phyloP scores from a whole-genome alignment of 208 protist genomes.

The Tritrichomonas foetus region DNA sequence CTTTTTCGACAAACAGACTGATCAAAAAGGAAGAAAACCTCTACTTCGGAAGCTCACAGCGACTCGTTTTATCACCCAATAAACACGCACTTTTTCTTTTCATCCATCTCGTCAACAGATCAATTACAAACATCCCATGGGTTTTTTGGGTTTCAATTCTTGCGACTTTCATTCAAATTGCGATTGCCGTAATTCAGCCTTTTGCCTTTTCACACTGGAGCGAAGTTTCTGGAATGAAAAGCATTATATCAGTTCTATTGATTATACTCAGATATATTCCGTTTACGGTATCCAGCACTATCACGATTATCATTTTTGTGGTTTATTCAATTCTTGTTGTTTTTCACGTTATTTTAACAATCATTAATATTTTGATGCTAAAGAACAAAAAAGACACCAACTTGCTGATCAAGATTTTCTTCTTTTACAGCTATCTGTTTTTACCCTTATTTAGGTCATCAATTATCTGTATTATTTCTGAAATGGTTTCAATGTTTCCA shows the following conservation, averaged over 20 bases:
- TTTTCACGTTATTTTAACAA: not conserved
- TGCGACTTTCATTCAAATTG: not conserved
- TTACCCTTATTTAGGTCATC: not conserved
- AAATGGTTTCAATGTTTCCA: not conserved
- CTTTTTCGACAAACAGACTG: not conserved
- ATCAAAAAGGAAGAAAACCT: not conserved
- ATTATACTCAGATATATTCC: constrained; percentile 6
- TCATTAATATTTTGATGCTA: not conserved
- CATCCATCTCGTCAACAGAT: not conserved
- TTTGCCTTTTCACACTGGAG: not conserved
- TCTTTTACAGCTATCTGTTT: not conserved
- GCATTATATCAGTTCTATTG: not conserved
- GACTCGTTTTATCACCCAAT: not conserved
- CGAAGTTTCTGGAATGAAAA: not conserved
- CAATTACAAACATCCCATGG: not conserved
- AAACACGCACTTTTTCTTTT: not conserved
- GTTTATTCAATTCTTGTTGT: not conserved
- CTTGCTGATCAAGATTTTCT: not conserved
- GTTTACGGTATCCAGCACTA: too few relatives aligned
- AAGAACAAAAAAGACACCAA: not conserved
- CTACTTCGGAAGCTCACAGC: too few relatives aligned
- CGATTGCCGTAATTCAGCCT: not conserved
- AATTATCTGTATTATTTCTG: not conserved
- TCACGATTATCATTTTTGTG: not conserved
- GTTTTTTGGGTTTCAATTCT: not conserved